Percentiles rank a stretch among this genome's conserved stretches.
phyloP scores from a whole-genome alignment of 345 rosid species.

The Clausena lansium region DNA sequence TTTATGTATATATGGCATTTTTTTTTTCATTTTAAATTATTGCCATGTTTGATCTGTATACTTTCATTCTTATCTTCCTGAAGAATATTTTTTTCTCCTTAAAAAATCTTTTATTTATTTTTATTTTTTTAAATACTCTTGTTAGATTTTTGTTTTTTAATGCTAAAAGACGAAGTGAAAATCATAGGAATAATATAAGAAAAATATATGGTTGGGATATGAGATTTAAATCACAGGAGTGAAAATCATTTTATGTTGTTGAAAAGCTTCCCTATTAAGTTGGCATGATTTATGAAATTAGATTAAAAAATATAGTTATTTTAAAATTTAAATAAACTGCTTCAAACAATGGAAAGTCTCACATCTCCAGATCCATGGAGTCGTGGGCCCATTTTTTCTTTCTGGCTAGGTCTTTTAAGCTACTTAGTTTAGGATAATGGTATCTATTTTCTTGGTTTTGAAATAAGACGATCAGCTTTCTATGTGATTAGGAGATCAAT shows the following conservation, averaged over 20 bases:
- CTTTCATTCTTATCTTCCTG: not conserved
- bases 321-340: not conserved
- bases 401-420: not conserved
- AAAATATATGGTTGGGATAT: conserved; percentile 1
- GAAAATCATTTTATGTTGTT: conserved; percentile 7
- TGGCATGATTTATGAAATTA: not conserved
- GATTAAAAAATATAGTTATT: conserved; percentile 7
- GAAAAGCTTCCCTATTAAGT: conserved; percentile 1
- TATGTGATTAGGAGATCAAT: not conserved
- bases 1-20: not conserved
- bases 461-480: not conserved
- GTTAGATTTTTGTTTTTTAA: not conserved
- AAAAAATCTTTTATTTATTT: not conserved
- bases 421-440: not conserved
- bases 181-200: not conserved
- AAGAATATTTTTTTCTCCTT: not conserved
- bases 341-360: not conserved
- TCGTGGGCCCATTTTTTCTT: not conserved
- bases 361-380: conserved; percentile 1
- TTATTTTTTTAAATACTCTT: not conserved
- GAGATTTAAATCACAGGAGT: not conserved
- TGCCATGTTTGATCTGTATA: conserved; percentile 10
- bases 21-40: not conserved
- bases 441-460: not conserved
- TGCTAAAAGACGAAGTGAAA: not conserved